Evolutionary conservation across 225 moss, liverwort and hornwort genomes (phyloP).

Genomic region (Marchantia polymorpha): DNA sequence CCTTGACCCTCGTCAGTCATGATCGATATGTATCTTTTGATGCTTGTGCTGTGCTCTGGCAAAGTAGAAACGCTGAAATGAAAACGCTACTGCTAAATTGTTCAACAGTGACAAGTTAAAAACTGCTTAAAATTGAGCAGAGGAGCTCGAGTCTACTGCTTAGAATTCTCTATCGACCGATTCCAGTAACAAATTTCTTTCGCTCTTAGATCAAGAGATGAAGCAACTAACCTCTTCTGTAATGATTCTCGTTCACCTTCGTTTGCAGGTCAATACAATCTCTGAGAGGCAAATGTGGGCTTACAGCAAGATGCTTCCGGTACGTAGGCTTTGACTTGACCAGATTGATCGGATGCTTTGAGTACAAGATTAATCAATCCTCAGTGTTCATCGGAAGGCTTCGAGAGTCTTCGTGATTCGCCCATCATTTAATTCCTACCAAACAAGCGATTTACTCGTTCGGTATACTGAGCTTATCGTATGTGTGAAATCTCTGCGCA

Average conservation of each 20-base stretch:
- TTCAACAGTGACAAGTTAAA: background rate
- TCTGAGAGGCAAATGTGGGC: conserved; percentile 12
- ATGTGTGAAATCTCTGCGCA: background rate
- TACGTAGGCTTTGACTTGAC: background rate
- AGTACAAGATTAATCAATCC: background rate
- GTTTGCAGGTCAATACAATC: conserved; percentile 11
- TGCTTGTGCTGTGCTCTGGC: background rate
- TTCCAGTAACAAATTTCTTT: background rate
- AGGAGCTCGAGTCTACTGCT: background rate
- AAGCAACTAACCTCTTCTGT: background rate
- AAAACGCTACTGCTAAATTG: background rate
- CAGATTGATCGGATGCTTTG: background rate
- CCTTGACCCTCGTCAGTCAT: background rate
- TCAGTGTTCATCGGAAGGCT: background rate
- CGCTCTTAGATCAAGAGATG: no score
- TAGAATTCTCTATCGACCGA: background rate
- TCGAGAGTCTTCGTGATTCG: no score
- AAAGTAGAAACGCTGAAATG: background rate
- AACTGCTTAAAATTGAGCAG: background rate
- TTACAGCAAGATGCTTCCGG: conserved; percentile 12
- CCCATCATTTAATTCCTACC: background rate
- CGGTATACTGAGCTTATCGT: no score
- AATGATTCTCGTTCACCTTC: no score
- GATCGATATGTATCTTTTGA: background rate
- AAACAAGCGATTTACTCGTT: no score